Base-by-base conservation (phyloP, 2,329 filamentous ascomycete species). In the Chaetomiaceae sp. region DNA sequence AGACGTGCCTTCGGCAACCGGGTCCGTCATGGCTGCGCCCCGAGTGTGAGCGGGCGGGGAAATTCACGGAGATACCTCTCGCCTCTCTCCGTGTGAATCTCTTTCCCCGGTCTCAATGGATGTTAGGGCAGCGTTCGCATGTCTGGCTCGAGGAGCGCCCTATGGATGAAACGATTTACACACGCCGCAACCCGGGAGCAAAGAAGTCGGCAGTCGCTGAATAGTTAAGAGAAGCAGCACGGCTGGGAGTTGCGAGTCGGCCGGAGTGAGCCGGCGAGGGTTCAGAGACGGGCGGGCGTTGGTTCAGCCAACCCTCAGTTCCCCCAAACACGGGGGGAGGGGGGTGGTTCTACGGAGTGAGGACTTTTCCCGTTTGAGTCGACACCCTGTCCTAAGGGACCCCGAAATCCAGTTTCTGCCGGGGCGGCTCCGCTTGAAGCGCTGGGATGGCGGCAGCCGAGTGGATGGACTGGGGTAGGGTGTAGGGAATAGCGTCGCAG, bases 1-100 rank as follows among this genome's bases (percentile, higher is more conserved):
- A 25, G 51, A 30, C 37, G 36, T 29, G 32, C 48, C 40, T 36
- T 58, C 52, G 30, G 27, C 32, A 36, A 42, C 44, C 33, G 54
- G 48, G 37, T 48, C 56, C 34, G 52, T 53, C 59, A 60, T 61
- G 33, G 48, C 37, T 46, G 38, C 33, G 32, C 33, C 36, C 32
- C 34, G 44, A 18, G 13, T 10, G 23, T 44, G 10, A 29, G 29
- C 21, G 16, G 16, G 44, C 7, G 51, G 43, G 44, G 36, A 21
- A 34, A 33, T 47, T 20, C 45, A 40, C 51, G 25, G 51, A 33
- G 45, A 45, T 25, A 14, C 5, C n/a, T 36, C 7, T 25, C 6
- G 34, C 14, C 16, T 41, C 20, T 43, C 43, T 45, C 44, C 20
- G 44, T 41, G 34, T 29, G 16, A 37, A 20, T 45, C n/a, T 43